These are phyloP conservation scores for Cyberlindnera mycetangii DNA, from an alignment of 805 yeast species.

Conservation along the genomic window DNA sequence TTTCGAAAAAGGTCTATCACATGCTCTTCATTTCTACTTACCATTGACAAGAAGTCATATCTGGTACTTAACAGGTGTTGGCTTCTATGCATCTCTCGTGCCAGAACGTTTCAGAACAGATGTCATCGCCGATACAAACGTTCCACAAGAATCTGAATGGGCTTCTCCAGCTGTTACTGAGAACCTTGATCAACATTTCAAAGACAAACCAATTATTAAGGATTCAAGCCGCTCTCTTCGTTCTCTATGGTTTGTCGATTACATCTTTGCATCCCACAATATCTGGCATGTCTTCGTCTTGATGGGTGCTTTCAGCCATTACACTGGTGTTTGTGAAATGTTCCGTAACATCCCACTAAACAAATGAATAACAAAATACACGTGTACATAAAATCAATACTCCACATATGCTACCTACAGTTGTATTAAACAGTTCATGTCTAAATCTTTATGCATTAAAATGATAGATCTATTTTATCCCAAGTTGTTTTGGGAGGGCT, in stretches of 20 bases:
- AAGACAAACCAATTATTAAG: conserved; percentile 37
- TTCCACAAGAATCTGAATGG: conserved; percentile 35
- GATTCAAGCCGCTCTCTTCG: conserved; percentile 35
- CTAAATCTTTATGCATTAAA: not conserved
- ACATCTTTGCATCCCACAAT: conserved; percentile 74
- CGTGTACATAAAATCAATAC: no score
- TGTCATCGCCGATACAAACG: conserved; percentile 47
- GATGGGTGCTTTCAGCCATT: conserved; percentile 87
- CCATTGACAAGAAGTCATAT: conserved; percentile 72
- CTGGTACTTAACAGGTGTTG: conserved; percentile 80
- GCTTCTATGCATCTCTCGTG: conserved; percentile 79
- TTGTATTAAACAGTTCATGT: no score
- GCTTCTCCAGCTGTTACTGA: conserved; percentile 31
- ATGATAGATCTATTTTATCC: not conserved
- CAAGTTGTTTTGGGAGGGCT: not conserved
- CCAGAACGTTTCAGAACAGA: conserved; percentile 89
- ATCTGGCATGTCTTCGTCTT: conserved; percentile 93
- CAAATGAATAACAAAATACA: conserved; percentile 8
- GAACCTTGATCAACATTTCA: conserved; percentile 37
- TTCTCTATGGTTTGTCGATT: conserved; percentile 84
- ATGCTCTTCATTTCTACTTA: conserved; percentile 51
- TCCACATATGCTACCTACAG: no score
- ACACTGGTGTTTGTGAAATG: conserved; percentile 73
- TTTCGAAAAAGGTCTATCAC: conserved; percentile 50
- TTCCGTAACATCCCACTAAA: conserved; percentile 39